Base-by-base conservation (phyloP, 73 alveolate species). In the Symbiodinium pilosum region DNA sequence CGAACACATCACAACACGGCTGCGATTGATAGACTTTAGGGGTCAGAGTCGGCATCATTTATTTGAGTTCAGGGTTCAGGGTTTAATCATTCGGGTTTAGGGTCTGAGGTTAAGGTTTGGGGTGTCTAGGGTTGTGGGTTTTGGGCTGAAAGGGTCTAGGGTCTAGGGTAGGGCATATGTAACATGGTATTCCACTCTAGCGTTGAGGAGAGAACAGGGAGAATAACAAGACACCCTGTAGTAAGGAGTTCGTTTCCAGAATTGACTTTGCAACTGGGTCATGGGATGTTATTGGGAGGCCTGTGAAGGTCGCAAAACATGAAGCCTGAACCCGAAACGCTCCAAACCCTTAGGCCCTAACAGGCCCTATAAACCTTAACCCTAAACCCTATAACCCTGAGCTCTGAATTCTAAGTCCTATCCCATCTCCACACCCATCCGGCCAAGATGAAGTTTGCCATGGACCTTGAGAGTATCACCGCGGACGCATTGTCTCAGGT, bases 401-500 rank as follows among this genome's bases (percentile, higher is more conserved):
- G 12, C 69, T 28, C 69, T 52, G 21, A 52, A 52, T 28, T 4
- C 26, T 54, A 12, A 54, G 26, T 30, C 71, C 30, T 3, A 52
- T 52, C 71, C 18, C 71, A 3, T 30, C 26, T 12, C 71, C 16
- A 30, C 2, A 30, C 71, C 26, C 71, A 3, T 3, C 30, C 71
- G 38, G 28, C 77, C 86, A 6, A 88, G 95, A 83, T 83, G n/a
- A 88, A 88, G 86, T 88, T 88, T 26, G 95, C 95, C 68, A 88
- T 88, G 95, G 95, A 88, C 43, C 86, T 88, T 68, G 95, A 88
- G 54, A 88, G 43, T 36, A 56, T 88, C 85, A 88, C 86, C 38
- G 30, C 86, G 43, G 95, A 88, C 43, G 47, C 95, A 26, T 8
- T 88, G 86, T 88, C 95, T 16, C 95, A 88, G 95, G 95, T 84